These are phyloP conservation scores for Leccinum fallax DNA, from an alignment of 1,284 basidiomycete species.

Conservation along the genomic window DNA sequence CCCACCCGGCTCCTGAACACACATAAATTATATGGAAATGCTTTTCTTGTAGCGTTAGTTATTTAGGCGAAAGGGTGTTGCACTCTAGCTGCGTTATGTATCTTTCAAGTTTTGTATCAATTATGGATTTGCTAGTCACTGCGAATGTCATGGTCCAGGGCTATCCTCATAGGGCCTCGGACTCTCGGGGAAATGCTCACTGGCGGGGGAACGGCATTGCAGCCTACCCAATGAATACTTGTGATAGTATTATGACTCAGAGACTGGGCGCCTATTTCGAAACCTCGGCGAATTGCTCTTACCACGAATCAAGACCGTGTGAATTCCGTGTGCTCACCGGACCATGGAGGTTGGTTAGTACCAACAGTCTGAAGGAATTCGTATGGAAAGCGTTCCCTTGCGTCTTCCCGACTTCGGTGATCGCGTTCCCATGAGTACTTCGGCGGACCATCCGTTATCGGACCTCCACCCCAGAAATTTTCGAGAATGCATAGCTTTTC, in stretches of 20 bases:
- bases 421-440: no score
- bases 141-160: no score
- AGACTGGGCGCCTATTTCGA: no score
- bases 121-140: neutral
- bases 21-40: neutral
- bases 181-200: neutral
- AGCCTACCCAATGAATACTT: neutral
- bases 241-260: neutral
- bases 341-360: neutral
- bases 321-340: neutral
- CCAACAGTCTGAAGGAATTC: neutral
- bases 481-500: neutral
- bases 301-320: no score
- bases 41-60: neutral
- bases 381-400: no score
- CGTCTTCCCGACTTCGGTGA: no score
- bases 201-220: neutral
- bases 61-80: neutral
- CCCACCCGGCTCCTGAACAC: neutral
- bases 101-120: neutral
- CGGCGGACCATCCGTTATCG: neutral
- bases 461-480: neutral
- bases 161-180: neutral
- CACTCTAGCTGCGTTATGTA: neutral
- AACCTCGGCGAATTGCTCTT: neutral